Evolutionary conservation across 371 early-diverging fungal species (phyloP).

Genomic region (Mortierella sp.): DNA sequence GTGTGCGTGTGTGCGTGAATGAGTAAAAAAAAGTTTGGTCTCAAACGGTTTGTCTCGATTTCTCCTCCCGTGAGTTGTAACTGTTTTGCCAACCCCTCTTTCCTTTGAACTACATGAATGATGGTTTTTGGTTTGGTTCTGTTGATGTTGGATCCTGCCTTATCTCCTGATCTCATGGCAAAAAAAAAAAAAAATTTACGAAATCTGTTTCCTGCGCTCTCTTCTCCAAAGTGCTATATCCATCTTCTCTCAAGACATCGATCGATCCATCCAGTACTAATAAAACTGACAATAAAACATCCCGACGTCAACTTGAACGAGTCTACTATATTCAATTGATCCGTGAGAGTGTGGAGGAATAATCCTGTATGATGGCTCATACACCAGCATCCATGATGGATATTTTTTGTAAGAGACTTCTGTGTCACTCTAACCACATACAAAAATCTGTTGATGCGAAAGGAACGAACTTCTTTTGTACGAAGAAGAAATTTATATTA

Average conservation of each 20-base stretch:
- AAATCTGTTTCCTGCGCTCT: too few relatives aligned
- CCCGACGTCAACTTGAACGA: background rate
- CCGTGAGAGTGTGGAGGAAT: background rate
- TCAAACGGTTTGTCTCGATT: background rate
- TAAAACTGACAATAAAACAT: background rate
- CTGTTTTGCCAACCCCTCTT: too few relatives aligned
- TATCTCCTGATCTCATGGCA: too few relatives aligned
- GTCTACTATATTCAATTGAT: background rate
- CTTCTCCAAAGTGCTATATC: background rate
- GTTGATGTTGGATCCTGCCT: too few relatives aligned
- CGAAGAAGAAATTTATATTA: background rate
- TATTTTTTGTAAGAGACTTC: background rate
- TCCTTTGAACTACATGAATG: too few relatives aligned
- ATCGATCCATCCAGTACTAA: slow-evolving; percentile 11
- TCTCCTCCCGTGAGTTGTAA: too few relatives aligned
- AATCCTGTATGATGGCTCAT: background rate
- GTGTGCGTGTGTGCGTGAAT: background rate
- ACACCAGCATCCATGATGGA: background rate
- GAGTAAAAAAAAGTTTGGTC: background rate
- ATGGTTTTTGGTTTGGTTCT: too few relatives aligned
- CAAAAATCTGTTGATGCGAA: slow-evolving; percentile 35
- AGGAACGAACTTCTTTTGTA: slow-evolving; percentile 14
- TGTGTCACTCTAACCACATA: slow-evolving; percentile 13
- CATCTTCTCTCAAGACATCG: slow-evolving; percentile 1
- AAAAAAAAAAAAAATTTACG: too few relatives aligned